phyloP scores from a whole-genome alignment of 148 eudicot genomes.

The Rhododendron kiyosumense region DNA sequence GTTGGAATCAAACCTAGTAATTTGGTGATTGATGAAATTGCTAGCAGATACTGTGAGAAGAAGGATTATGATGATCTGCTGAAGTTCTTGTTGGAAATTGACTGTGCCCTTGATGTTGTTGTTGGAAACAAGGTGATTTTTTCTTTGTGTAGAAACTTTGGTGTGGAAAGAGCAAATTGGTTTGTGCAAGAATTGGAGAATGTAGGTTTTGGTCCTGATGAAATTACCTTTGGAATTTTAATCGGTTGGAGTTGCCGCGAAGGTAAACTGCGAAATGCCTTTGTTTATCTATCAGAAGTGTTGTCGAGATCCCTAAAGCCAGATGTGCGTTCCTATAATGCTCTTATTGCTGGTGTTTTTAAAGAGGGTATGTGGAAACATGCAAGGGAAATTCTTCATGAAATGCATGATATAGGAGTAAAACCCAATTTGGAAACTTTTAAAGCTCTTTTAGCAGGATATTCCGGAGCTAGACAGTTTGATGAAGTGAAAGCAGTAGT shows the following conservation, averaged over 20 bases:
- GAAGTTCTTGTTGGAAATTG: constrained; percentile 46
- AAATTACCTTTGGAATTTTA: constrained; percentile 59
- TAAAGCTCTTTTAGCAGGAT: constrained; percentile 70
- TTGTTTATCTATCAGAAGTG: constrained; percentile 52
- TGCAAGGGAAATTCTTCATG: constrained; percentile 44
- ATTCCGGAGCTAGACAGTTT: constrained; percentile 52
- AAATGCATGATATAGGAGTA: constrained; percentile 59
- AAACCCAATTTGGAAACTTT: constrained; percentile 47
- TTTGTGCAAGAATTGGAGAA: constrained; percentile 51
- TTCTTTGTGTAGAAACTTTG: constrained; percentile 42
- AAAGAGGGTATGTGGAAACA: constrained; percentile 61
- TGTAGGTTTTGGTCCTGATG: constrained; percentile 59
- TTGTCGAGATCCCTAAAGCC: constrained; percentile 52
- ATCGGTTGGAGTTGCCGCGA: constrained; percentile 57
- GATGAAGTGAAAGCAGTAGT: constrained; percentile 49
- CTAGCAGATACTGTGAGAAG: constrained; percentile 57
- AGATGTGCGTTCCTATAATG: constrained; percentile 46
- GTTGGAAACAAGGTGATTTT: constrained; percentile 54
- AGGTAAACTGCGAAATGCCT: constrained; percentile 49
- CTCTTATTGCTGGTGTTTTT: constrained; percentile 56
- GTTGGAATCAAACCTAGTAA: constrained; percentile 47
- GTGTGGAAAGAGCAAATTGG: constrained; percentile 39
- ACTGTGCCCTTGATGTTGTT: constrained; percentile 35
- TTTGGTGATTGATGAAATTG: constrained; percentile 45
- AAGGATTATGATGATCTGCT: constrained; percentile 66